Evolutionary conservation across 257 asterid species (phyloP), one percentile per base, ranked within the genome.

Genomic region (Solanum chilense): DNA sequence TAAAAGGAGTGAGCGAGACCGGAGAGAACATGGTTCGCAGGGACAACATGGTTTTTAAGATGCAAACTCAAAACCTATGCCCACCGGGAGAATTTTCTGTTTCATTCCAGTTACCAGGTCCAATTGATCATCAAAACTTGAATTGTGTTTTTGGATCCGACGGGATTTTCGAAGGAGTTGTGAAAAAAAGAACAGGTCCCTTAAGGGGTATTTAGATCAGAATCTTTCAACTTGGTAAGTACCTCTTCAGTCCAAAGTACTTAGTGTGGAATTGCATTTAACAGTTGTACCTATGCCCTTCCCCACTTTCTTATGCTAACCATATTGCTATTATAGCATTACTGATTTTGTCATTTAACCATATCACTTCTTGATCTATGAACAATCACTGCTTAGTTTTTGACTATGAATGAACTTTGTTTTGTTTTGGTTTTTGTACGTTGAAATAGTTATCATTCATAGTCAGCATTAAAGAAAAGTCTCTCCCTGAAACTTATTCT

Each of bases 81-180:
- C 92, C 94, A 9, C 89, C 90, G 35, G 94, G 94, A 29, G 91
- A 90, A 27, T 92, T 92, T 78, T 89, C 94, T 12, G 41, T 92
- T 86, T 87, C 93, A 47, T 92, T 92, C 89, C 91, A 73, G 87
- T 90, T 92, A 23, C 92, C 93, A 16, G 94, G 92, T 60, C 91
- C 94, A 31, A 87, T 90, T 86, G 92, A 89, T 85, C 82, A 86
- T 62, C 86, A 85, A 35, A 86, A 87, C 52, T 23, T 87, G 12
- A 78, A 75, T 33, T 87, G 90, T 60, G 52, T 84, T n/a, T 92
- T 90, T 64, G 91, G 93, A 23, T 52, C 87, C 82, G 94, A 92
- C 58, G 94, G 93, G 29, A 87, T 91, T 86, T 90, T 92, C 44
- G 93, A 92, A 88, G 94, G 92, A 42, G 60, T 89, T 62, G 92